Evolutionary conservation across 1,139 yeast genomes (phyloP), one percentile per base, ranked within the genome.

Genomic region (Taphrina populina): DNA sequence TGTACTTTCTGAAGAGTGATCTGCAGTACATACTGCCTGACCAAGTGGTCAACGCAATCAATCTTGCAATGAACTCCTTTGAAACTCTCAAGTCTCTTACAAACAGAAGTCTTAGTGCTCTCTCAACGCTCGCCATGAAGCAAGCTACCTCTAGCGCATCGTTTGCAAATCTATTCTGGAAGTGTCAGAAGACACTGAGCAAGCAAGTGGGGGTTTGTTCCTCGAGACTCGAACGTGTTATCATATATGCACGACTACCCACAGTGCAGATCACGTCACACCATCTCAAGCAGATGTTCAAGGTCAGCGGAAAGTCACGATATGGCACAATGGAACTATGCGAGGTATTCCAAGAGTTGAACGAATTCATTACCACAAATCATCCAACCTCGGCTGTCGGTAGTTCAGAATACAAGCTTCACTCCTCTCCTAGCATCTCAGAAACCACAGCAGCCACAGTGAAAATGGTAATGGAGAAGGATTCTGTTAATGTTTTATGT

Each of bases 381-480:
- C 4, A 27, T 4, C 29, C 21, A 7, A 37, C 3, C 11, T 27
- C 43, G 10, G 10, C 24, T 19, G 24, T 11, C 4, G 43, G 29
- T 15, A 24, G 20, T 10, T 13, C 23, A 15, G 30, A 19, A n/a
- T 6, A 1, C n/a, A 37, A 37, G 15, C 11, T 4, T 2, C 10
- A 23, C 24, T 10, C 23, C 8, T 13, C 11, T 23, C 11, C n/a
- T 8, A 17, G 10, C 7, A 6, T n/a, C 13, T 8, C 43, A 11
- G 24, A 13, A 8, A 29, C 21, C 19, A 13, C 29, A 4, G 27
- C 43, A 10, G n/a, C 43, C 17, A 37, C 29, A 3, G 7, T 40
- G 23, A 40, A 40, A 23, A 26, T 26, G 5, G 32, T 27, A 13
- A 40, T 40, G 45, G 34, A 40, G 26, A n/a, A n/a, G n/a, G n/a